Base-by-base conservation (phyloP, 2,329 filamentous ascomycete species). In the Huntiella omanensis region DNA sequence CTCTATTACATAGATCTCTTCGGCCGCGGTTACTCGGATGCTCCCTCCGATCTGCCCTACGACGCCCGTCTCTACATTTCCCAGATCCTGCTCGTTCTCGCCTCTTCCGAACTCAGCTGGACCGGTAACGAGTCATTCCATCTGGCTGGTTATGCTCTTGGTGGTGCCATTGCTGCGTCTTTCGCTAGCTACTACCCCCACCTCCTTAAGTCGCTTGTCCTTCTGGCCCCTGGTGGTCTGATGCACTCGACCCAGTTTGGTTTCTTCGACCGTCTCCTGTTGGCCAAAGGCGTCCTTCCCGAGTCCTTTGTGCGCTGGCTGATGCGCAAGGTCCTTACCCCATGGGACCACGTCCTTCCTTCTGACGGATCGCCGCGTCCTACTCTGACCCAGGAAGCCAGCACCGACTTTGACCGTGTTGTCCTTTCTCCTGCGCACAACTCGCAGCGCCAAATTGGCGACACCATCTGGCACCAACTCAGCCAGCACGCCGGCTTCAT, bases 121-220 rank as follows among this genome's bases (percentile, higher is more conserved):
- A 62, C 60, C 3, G 58, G 62, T 28, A 62, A 64, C 44, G 63
- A 63, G 5, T 68, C 66, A 45, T 88, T 91, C 59, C 73, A 76
- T 50, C 62, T 92, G 4, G 62, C 86, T 3, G 85, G 84, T 2
- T 92, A 91, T 59, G 86, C 80, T 0, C 67, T 93, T 0, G 84
- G 85, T 40, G 85, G 84, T 33, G 81, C 79, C 11, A 71, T 92
- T 36, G 70, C 73, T 1, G 76, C 75, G 7, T 68, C 75, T 15
- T 88, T 91, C 56, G 71, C 81, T 1, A 69, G 71, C 1, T 75
- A 75, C 56, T 83, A 84, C 55, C 74, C 81, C 0, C 60, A 72
- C 34, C 63, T 81, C 36, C 62, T 88, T 10, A 67, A 68, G 5
- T 75, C 71, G 4, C 62, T 86, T 12, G 66, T 77, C 4, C 67